These are phyloP conservation scores for Fusarium tjaetaba DNA, from an alignment of 2,329 filamentous ascomycete species.

Conservation along the genomic window DNA sequence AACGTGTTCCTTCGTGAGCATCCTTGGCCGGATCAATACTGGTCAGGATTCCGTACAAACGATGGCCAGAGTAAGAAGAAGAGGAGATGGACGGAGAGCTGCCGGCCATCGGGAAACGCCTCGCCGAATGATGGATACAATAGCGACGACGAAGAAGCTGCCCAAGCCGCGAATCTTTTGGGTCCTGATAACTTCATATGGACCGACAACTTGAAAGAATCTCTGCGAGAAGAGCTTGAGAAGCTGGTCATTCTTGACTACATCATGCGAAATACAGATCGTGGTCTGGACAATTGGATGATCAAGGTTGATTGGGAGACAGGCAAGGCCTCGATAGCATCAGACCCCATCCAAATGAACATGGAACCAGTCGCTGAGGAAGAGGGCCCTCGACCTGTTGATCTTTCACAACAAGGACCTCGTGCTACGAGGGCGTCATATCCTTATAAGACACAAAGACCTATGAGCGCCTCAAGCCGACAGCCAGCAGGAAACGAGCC, in stretches of 20 bases:
- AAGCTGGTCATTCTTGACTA: conserved; percentile 98
- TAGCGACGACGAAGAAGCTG: conserved; percentile 65
- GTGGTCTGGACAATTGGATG: conserved; percentile 99
- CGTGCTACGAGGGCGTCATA: conserved; percentile 59
- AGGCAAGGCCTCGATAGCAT: conserved; percentile 84
- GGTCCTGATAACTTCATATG: conserved; percentile 74
- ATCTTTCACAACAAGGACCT: conserved; percentile 56
- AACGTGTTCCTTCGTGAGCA: conserved; percentile 95
- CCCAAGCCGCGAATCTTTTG: conserved; percentile 62
- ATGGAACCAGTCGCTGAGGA: conserved; percentile 59
- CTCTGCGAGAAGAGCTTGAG: conserved; percentile 93
- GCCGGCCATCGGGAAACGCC: conserved; percentile 67
- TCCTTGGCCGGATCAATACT: conserved; percentile 94
- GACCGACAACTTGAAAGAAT: conserved; percentile 88
- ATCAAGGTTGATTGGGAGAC: conserved; percentile 91
- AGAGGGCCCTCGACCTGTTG: conserved; percentile 69
- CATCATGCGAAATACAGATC: conserved; percentile 98
- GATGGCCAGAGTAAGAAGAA: conserved; percentile 73
- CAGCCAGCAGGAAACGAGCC: conserved; percentile 59
- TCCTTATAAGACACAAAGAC: conserved; percentile 81
- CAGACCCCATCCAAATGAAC: conserved; percentile 79
- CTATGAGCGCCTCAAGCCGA: conserved; percentile 79
- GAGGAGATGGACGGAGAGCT: conserved; percentile 78
- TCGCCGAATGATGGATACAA: conserved; percentile 71
- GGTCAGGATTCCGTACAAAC: conserved; percentile 73